Evolutionary conservation across 441 rosid genomes (phyloP).

Genomic region (Populus tomentosa): DNA sequence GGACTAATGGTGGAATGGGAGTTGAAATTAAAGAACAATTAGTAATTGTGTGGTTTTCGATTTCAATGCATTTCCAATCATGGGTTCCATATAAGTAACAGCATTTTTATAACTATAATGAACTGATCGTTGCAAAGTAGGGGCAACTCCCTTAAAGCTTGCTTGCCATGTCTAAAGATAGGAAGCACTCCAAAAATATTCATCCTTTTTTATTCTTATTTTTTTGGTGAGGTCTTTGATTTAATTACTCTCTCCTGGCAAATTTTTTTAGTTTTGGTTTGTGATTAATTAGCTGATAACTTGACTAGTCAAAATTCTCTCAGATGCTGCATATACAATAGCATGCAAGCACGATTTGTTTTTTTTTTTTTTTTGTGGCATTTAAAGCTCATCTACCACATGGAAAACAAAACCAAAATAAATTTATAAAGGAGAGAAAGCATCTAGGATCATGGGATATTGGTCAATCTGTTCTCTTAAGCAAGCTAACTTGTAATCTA

Average conservation of each 20-base stretch:
- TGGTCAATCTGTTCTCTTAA: neutral
- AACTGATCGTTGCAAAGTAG: neutral
- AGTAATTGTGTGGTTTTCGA: neutral
- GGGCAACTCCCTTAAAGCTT: slow-evolving; percentile 17
- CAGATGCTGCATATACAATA: neutral
- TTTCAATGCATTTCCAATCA: neutral
- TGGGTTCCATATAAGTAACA: neutral
- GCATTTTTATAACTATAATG: neutral
- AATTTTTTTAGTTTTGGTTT: no score
- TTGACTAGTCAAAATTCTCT: neutral
- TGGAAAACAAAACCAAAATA: neutral
- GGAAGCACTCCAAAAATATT: neutral
- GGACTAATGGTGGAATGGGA: neutral
- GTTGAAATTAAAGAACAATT: neutral
- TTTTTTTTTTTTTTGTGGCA: neutral
- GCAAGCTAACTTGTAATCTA: slow-evolving; percentile 1
- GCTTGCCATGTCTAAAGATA: slow-evolving; percentile 20
- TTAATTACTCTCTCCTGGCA: neutral
- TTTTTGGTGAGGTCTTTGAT: neutral
- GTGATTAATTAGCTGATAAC: neutral
- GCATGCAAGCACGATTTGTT: neutral
- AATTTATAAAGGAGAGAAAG: neutral
- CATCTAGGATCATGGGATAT: slow-evolving; percentile 20
- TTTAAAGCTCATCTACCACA: neutral
- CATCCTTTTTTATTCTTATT: neutral